Conservation (phyloP, 768 basidiomycete genomes). For the Sarcodon aspratus region DNA sequence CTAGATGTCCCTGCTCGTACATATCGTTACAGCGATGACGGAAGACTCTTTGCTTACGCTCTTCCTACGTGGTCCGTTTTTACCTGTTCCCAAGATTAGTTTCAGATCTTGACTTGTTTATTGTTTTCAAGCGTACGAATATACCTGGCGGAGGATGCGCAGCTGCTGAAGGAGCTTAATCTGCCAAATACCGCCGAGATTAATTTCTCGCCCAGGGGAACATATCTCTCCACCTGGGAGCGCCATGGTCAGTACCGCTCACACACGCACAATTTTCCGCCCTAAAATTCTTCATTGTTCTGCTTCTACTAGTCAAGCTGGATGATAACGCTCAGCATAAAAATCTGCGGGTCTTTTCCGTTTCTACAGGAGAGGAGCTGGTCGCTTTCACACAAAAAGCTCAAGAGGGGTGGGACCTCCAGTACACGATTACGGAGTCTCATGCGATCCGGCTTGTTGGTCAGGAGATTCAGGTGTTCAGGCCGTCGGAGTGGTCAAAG, state of each 20-base stretch:
- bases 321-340: constrained; percentile 89
- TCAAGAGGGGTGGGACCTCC: constrained; percentile 85
- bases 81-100: not conserved
- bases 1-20: constrained; percentile 68
- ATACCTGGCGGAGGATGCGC: constrained; percentile 61
- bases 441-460: constrained; percentile 75
- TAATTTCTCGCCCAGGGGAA: constrained; percentile 87
- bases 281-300: constrained; percentile 2
- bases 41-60: constrained; percentile 78
- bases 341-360: constrained; percentile 87
- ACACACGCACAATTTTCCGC: not conserved
- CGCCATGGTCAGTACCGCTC: constrained; percentile 32
- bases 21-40: constrained; percentile 78
- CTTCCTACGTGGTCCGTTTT: constrained; percentile 57
- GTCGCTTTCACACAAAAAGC: constrained; percentile 82
- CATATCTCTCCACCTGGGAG: constrained; percentile 94
- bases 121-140: constrained; percentile 53
- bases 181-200: constrained; percentile 74
- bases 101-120: constrained; percentile 1
- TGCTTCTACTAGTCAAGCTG: constrained; percentile 45
- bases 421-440: constrained; percentile 84
- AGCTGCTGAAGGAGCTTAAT: constrained; percentile 64
- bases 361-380: constrained; percentile 77
- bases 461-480: constrained; percentile 75
- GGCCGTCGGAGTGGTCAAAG: constrained; percentile 69